Base-by-base conservation (phyloP, 805 yeast genomes). In the Saccharomyces mikatae region DNA sequence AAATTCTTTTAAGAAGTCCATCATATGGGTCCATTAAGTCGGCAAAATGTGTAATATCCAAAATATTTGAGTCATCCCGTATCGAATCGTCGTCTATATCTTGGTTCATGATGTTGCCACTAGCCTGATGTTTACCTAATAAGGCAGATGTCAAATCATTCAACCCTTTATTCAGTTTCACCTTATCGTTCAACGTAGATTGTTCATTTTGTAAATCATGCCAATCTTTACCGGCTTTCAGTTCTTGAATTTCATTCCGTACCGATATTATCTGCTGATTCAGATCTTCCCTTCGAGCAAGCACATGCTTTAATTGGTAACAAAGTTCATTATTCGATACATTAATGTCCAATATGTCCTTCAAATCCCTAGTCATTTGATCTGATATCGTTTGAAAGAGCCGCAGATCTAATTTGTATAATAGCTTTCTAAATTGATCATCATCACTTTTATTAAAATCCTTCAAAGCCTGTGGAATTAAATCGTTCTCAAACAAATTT, bases 331-430 rank as follows among this genome's bases (percentile, higher is more conserved):
- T 67, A 47, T 67, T 69, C 2, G 71, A 69, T 27, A 62, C 32
- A 55, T 67, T 64, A 27, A 68, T 63, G 49, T 68, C 72, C 26
- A 61, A 50, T 10, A 68, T 63, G 52, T 68, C 71, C n/a, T 55
- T 53, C 14, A 69, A 54, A 51, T 69, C 72, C 41, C 56, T 56
- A 4, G 52, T 49, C 21, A 65, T 51, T 21, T 55, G 56, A 13
- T 62, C 56, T 17, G 57, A n/a, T 22, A 66, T 51, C 6, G 56
- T 49, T 50, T 58, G 57, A 44, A 66, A 64, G 8, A 68, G 59
- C 32, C 62, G 58, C 27, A 62, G 55, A 53, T 69, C 72, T 27
- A 69, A 50, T 52, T 66, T 64, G 50, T 59, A 62, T 56, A 58
- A 52, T 52, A 68, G 47, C 50, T 62, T 63, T 9, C 57, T 46